A percentile compares a stretch with the other conserved stretches of the same genome.
These are phyloP conservation scores for Claviceps paspali DNA, from an alignment of 2,329 filamentous ascomycete genomes.

Conservation along the genomic window DNA sequence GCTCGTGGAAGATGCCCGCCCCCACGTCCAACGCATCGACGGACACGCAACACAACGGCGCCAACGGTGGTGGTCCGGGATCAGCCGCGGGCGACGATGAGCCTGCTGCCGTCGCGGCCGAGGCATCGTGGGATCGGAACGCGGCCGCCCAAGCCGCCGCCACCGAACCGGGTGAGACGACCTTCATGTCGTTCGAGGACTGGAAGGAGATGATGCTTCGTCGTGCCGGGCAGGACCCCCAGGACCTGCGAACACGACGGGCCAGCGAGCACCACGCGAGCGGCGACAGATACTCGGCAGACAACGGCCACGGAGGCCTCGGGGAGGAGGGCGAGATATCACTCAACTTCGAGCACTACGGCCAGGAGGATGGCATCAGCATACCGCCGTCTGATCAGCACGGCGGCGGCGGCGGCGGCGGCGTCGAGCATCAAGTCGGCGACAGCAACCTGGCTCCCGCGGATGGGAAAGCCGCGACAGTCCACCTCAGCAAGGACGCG, in stretches of 20 bases:
- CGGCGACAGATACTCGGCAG: slow-evolving; percentile 35
- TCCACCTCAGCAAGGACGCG: slow-evolving; percentile 71
- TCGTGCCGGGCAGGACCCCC: slow-evolving; percentile 58
- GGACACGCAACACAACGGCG: background rate
- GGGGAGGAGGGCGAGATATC: slow-evolving; percentile 80
- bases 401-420: slow-evolving; percentile 6
- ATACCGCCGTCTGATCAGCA: too few species aligned
- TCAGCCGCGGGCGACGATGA: background rate
- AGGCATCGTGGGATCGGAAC: background rate
- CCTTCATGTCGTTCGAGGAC: slow-evolving; percentile 94
- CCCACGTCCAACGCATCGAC: slow-evolving; percentile 5
- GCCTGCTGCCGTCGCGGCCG: background rate
- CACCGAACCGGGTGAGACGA: slow-evolving; percentile 8
- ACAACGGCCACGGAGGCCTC: slow-evolving; percentile 59
- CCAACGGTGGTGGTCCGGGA: too few species aligned
- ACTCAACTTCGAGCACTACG: slow-evolving; percentile 33
- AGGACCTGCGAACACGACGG: slow-evolving; percentile 52
- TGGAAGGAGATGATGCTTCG: slow-evolving; percentile 93
- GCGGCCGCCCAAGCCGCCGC: slow-evolving; percentile 4
- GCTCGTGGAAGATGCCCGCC: slow-evolving; percentile 33
- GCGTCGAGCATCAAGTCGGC: slow-evolving; percentile 16
- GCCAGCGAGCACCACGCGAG: slow-evolving; percentile 33
- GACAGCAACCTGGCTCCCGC: slow-evolving; percentile 25
- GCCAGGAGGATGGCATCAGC: slow-evolving; percentile 9
- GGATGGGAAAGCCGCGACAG: slow-evolving; percentile 33